Percentiles rank a stretch among this genome's conserved stretches.
phyloP scores from a whole-genome alignment of 2,329 filamentous ascomycete species.

The Aspergillus pseudoglaucus region DNA sequence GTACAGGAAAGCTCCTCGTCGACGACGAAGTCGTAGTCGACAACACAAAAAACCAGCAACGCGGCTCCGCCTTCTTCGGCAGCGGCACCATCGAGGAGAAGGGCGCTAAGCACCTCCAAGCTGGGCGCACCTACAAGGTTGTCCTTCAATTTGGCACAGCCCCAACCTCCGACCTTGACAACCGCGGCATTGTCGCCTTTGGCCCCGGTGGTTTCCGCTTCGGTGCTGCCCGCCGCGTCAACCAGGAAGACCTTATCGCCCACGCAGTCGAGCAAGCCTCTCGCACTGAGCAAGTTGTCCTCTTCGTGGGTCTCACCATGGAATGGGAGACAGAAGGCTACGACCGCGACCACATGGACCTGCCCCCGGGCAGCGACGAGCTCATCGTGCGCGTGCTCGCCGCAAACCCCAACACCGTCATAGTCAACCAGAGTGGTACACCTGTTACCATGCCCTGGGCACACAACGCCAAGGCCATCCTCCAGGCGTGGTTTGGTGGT shows the following conservation, averaged over 20 bases:
- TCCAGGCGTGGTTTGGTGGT: conserved; percentile 83
- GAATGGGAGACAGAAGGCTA: conserved; percentile 77
- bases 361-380: conserved; percentile 50
- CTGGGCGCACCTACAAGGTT: conserved; percentile 54
- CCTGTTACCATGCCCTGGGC: conserved; percentile 51
- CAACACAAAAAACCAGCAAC: conserved; percentile 57
- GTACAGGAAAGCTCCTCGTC: conserved; percentile 59
- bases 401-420: conserved; percentile 62
- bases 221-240: conserved; percentile 54
- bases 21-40: conserved; percentile 59
- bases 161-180: conserved; percentile 52
- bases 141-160: conserved; percentile 56
- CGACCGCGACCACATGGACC: conserved; percentile 52
- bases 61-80: conserved; percentile 61
- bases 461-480: conserved; percentile 47
- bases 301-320: conserved; percentile 70
- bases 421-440: conserved; percentile 73
- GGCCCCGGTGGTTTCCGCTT: conserved; percentile 57
- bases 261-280: conserved; percentile 62
- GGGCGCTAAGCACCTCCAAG: conserved; percentile 51
- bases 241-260: conserved; percentile 54
- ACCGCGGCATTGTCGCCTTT: conserved; percentile 43
- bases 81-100: conserved; percentile 58
- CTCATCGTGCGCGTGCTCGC: conserved; percentile 58
- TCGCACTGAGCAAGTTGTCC: conserved; percentile 67